Percentiles rank a stretch among this genome's conserved stretches.
Conservation (phyloP, 2,329 filamentous ascomycete genomes). For the Nothopassalora personata region DNA sequence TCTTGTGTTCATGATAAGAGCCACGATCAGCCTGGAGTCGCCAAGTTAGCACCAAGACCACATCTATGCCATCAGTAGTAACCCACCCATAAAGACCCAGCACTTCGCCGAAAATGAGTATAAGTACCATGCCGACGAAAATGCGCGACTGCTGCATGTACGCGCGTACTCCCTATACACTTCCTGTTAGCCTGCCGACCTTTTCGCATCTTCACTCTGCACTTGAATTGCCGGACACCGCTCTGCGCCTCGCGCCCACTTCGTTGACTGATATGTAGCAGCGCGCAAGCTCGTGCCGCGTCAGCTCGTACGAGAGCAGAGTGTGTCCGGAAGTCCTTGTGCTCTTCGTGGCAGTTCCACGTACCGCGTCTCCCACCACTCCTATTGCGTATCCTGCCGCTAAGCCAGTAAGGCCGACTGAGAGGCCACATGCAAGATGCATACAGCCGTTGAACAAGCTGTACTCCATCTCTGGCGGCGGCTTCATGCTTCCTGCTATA, state of each 20-base stretch:
- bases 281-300: neutral
- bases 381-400: constrained; percentile 96
- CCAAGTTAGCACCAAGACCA: neutral
- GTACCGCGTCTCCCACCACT: constrained; percentile 82
- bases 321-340: neutral
- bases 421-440: constrained; percentile 85
- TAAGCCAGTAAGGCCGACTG: constrained; percentile 85
- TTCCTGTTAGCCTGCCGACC: neutral
- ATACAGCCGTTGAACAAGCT: constrained; percentile 88
- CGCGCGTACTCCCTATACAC: constrained; percentile 65
- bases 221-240: neutral
- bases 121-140: constrained; percentile 97
- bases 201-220: neutral
- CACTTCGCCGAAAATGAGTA: constrained; percentile 97
- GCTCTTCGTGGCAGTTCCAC: constrained; percentile 22
- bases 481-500: constrained; percentile 82
- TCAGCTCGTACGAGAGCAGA: neutral
- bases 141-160: constrained; percentile 96
- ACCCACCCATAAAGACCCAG: constrained; percentile 90
- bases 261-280: neutral
- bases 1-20: constrained; percentile 79
- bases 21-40: constrained; percentile 71
- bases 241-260: neutral
- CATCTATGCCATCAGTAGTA: neutral
- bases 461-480: constrained; percentile 64